These are phyloP conservation scores for Phyllosticta ampelicida DNA, from an alignment of 2,329 filamentous ascomycete genomes.

Conservation along the genomic window DNA sequence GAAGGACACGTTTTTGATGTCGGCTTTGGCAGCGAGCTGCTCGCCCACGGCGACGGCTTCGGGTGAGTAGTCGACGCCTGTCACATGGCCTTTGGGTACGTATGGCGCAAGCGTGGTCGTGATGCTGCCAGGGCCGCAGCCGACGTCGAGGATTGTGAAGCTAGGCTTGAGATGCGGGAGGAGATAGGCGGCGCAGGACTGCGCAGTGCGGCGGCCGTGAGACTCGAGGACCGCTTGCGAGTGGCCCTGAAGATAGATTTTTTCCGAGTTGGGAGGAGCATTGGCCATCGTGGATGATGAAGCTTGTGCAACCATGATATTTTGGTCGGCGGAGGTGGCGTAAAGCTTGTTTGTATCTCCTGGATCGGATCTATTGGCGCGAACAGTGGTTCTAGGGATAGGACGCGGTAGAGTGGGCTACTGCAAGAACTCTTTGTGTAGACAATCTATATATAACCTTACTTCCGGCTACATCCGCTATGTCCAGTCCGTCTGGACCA, in stretches of 20 bases:
- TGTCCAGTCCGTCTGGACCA: not conserved
- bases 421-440: not conserved
- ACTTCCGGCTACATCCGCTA: not conserved
- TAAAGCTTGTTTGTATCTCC: not conserved
- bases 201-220: constrained; percentile 36
- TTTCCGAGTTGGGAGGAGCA: not conserved
- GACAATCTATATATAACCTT: not conserved
- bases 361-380: not conserved
- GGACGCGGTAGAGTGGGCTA: not conserved
- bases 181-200: constrained; percentile 33
- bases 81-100: constrained; percentile 34
- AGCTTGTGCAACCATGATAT: not conserved
- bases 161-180: constrained; percentile 23
- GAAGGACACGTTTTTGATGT: constrained; percentile 31
- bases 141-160: constrained; percentile 35
- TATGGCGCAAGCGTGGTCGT: constrained; percentile 33
- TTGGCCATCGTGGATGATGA: not conserved
- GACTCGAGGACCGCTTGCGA: constrained; percentile 29
- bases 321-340: not conserved
- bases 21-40: constrained; percentile 25
- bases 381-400: too few species aligned
- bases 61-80: constrained; percentile 35
- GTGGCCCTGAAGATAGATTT: constrained; percentile 29
- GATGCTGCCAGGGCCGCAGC: constrained; percentile 40
- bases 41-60: constrained; percentile 33